A percentile compares a stretch with the other conserved stretches of the same genome.
Evolutionary conservation across 805 yeast genomes (phyloP).

Genomic region (Candida awuae): DNA sequence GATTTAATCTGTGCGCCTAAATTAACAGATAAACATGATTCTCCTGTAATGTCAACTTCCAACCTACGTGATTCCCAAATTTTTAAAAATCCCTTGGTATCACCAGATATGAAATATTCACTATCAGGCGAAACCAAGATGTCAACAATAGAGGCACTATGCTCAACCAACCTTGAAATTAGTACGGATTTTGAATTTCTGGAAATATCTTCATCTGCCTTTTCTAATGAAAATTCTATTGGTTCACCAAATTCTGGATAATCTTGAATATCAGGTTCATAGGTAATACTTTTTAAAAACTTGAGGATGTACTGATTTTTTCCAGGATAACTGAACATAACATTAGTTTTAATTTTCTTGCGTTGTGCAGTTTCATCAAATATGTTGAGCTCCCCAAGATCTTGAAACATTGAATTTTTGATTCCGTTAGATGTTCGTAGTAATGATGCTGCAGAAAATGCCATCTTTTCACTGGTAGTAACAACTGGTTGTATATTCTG

Average conservation of each 20-base stretch:
- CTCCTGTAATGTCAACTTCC: conserved; percentile 50
- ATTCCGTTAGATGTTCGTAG: not conserved
- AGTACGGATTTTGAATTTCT: conserved; percentile 19
- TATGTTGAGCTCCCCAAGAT: conserved; percentile 17
- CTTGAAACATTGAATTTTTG: conserved; percentile 15
- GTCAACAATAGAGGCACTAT: conserved; percentile 47
- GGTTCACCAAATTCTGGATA: conserved; percentile 61
- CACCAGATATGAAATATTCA: conserved; percentile 67
- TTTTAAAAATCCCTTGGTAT: conserved; percentile 62
- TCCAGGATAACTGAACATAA: conserved; percentile 57
- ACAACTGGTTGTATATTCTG: conserved; percentile 3
- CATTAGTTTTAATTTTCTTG: conserved; percentile 21
- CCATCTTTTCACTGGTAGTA: conserved; percentile 16
- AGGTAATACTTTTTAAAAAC: conserved; percentile 43
- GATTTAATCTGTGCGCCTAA: conserved; percentile 43
- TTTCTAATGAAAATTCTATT: conserved; percentile 6
- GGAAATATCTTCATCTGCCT: not conserved
- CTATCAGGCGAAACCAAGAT: conserved; percentile 54
- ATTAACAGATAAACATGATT: conserved; percentile 39
- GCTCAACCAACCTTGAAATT: conserved; percentile 60
- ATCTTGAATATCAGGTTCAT: conserved; percentile 51
- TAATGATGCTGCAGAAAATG: conserved; percentile 7
- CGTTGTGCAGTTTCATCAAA: conserved; percentile 21
- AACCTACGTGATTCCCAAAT: conserved; percentile 71
- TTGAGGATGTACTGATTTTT: conserved; percentile 52